phyloP scores from a whole-genome alignment of 495 filamentous ascomycete species.

The Hypoxylon crocopeplum region DNA sequence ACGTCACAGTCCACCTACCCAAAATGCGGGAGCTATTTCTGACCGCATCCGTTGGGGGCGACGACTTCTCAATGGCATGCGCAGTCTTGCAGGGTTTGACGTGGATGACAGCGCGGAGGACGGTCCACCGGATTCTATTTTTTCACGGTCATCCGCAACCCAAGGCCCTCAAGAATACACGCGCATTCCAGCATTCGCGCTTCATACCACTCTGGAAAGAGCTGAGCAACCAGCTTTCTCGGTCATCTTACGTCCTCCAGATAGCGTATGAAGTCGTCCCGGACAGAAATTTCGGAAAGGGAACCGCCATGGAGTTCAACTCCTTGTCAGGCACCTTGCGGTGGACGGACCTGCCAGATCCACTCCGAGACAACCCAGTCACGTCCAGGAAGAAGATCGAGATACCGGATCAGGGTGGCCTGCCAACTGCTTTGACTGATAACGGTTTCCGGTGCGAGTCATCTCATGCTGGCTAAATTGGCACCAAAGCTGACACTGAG shows the following conservation, averaged over 20 bases:
- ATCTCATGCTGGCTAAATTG: not conserved
- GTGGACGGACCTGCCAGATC: conserved; percentile 55
- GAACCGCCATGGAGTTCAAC: conserved; percentile 33
- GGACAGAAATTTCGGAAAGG: conserved; percentile 42
- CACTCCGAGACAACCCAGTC: conserved; percentile 41
- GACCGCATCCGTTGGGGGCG: conserved; percentile 43
- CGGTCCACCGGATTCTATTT: conserved; percentile 44
- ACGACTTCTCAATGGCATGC: conserved; percentile 44
- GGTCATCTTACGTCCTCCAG: conserved; percentile 51
- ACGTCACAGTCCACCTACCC: not conserved
- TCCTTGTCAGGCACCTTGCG: conserved; percentile 39
- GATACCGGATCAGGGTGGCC: conserved; percentile 38
- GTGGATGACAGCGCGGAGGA: conserved; percentile 46
- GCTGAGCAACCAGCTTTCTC: conserved; percentile 46
- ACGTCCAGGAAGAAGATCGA: conserved; percentile 51
- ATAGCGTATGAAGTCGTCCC: conserved; percentile 46
- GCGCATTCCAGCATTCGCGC: conserved; percentile 29
- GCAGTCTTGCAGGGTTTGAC: conserved; percentile 50
- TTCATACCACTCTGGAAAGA: conserved; percentile 45
- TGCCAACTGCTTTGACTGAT: conserved; percentile 39
- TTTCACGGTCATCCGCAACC: conserved; percentile 45
- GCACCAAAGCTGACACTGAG: not conserved
- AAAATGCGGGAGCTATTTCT: conserved; percentile 53
- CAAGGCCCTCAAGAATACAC: conserved; percentile 43
- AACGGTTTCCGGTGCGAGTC: conserved; percentile 33